A percentile compares a stretch with the other conserved stretches of the same genome.
Evolutionary conservation across 1,139 yeast genomes (phyloP).

Genomic region (Debaryomyces psychrophilus): DNA sequence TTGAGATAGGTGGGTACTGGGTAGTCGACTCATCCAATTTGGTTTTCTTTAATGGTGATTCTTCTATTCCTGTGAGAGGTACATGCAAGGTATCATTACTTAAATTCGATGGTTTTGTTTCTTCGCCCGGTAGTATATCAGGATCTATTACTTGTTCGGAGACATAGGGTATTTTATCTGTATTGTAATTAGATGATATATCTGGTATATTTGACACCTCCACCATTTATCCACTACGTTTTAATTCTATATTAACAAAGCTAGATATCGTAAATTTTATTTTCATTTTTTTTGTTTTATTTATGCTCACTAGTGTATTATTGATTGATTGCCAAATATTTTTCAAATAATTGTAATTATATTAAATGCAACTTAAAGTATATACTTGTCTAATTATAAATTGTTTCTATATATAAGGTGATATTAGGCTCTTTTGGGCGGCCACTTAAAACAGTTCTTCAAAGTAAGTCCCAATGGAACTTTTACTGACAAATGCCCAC

Average conservation of each 20-base stretch:
- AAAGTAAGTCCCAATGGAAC: conserved; percentile 22
- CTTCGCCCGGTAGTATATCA: conserved; percentile 1
- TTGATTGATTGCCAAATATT: too few species aligned
- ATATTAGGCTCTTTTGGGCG: conserved; percentile 9
- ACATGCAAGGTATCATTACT: not conserved
- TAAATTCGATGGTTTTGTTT: not conserved
- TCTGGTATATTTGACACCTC: not conserved
- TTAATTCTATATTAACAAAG: not conserved
- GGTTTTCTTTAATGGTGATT: conserved; percentile 11
- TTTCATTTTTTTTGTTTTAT: not conserved
- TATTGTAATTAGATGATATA: conserved; percentile 7
- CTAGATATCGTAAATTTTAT: not conserved
- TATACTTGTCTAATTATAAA: not conserved
- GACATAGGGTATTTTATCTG: not conserved
- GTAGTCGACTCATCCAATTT: conserved; percentile 8
- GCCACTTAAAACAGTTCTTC: conserved; percentile 18
- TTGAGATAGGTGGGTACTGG: not conserved
- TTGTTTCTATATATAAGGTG: not conserved
- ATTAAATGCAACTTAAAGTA: not conserved
- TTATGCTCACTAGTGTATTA: not conserved
- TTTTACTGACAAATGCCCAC: conserved; percentile 21
- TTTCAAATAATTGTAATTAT: too few species aligned
- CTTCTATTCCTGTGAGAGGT: not conserved
- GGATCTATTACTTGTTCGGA: not conserved
- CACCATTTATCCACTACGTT: not conserved